These are phyloP conservation scores for Lentinula sp. DNA, from an alignment of 768 basidiomycete species.

Conservation along the genomic window DNA sequence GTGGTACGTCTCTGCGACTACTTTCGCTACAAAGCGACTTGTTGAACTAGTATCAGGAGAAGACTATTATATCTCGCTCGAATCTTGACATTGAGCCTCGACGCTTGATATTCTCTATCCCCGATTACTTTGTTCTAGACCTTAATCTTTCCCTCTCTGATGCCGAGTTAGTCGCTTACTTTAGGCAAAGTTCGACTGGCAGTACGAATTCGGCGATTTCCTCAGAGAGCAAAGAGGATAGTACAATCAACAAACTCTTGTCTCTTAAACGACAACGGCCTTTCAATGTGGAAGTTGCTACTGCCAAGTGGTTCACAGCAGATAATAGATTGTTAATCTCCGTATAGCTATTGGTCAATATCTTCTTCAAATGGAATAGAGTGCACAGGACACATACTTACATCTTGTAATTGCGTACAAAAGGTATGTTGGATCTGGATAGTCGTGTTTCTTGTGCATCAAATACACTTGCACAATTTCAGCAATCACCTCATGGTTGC, in stretches of 20 bases:
- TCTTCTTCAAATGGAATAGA: neutral
- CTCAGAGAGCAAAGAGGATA: conserved; percentile 15
- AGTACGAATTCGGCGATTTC: conserved; percentile 11
- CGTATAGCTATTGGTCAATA: conserved; percentile 15
- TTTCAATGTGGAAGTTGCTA: conserved; percentile 56
- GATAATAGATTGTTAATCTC: conserved; percentile 43
- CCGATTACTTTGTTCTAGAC: conserved; percentile 44
- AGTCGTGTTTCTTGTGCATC: neutral
- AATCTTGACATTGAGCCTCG: conserved; percentile 64
- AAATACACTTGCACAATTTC: neutral
- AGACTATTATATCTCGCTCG: conserved; percentile 31
- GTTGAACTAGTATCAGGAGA: conserved; percentile 24
- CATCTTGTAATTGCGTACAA: neutral
- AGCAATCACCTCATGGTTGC: neutral
- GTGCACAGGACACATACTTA: conserved; percentile 5
- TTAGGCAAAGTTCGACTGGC: neutral
- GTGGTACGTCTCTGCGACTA: conserved; percentile 38
- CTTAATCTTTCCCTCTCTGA: conserved; percentile 53
- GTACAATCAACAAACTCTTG: conserved; percentile 29
- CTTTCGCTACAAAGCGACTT: neutral
- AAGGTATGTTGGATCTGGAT: neutral
- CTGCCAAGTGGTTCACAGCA: conserved; percentile 63
- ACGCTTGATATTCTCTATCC: conserved; percentile 48
- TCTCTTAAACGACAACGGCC: conserved; percentile 51
- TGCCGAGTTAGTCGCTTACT: conserved; percentile 35